Evolutionary conservation across 2,329 filamentous ascomycete genomes (phyloP).

Genomic region (Endothia cerciana): DNA sequence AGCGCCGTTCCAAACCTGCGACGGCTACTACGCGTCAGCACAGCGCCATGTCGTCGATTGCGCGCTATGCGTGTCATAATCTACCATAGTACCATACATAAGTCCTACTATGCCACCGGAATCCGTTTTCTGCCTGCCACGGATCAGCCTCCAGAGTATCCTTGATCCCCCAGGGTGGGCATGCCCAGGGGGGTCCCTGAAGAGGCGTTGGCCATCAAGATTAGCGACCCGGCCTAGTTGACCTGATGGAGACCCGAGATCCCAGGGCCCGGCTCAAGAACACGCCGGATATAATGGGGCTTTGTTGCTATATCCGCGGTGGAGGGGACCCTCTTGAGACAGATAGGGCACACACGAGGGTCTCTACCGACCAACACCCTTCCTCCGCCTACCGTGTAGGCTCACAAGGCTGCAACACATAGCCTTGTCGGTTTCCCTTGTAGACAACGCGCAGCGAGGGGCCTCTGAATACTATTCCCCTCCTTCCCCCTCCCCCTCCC

Average conservation of each 20-base stretch:
- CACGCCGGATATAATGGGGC: not conserved
- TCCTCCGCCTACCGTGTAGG: too few relatives aligned
- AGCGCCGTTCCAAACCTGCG: not conserved
- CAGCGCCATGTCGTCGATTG: not conserved
- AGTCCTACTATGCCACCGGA: not conserved
- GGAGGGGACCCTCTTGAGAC: constrained; percentile 1
- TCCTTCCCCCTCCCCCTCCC: too few relatives aligned
- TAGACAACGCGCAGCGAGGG: too few relatives aligned
- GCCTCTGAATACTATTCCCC: too few relatives aligned
- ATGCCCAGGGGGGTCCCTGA: constrained; percentile 5
- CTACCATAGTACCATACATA: not conserved
- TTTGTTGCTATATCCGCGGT: not conserved
- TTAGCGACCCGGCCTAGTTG: constrained; percentile 23
- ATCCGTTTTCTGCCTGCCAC: too few relatives aligned
- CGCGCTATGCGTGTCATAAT: constrained; percentile 1
- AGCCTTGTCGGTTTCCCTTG: too few relatives aligned
- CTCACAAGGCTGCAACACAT: too few relatives aligned
- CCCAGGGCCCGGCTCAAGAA: not conserved
- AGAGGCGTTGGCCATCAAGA: constrained; percentile 19
- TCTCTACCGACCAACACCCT: too few relatives aligned
- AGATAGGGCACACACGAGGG: not conserved
- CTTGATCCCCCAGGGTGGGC: too few relatives aligned
- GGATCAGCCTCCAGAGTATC: too few relatives aligned
- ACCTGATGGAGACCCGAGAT: constrained; percentile 25
- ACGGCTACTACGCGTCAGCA: not conserved